phyloP scores from a whole-genome alignment of 2,329 filamentous ascomycete species.

The Coniochaeta hoffmannii region DNA sequence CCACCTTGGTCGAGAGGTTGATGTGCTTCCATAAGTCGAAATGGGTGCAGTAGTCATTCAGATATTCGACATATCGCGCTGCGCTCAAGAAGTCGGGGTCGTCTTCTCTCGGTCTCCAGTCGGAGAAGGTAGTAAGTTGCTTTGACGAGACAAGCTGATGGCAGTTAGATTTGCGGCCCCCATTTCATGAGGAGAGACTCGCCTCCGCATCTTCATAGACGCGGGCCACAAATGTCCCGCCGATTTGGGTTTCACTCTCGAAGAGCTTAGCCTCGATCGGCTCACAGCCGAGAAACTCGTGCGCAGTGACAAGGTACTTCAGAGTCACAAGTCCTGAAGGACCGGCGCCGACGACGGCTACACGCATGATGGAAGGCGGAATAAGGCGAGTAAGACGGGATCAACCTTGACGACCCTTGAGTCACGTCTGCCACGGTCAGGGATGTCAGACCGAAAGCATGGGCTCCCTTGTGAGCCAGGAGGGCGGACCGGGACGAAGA shows the following conservation, averaged over 20 bases:
- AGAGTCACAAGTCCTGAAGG: slow-evolving; percentile 31
- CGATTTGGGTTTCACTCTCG: slow-evolving; percentile 30
- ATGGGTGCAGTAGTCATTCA: slow-evolving; percentile 25
- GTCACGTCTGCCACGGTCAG: neutral
- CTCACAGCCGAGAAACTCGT: slow-evolving; percentile 18
- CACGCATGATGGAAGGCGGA: slow-evolving; percentile 8
- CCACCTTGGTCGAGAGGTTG: slow-evolving; percentile 20
- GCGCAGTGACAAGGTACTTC: slow-evolving; percentile 27
- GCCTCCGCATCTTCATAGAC: slow-evolving; percentile 36
- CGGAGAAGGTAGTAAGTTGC: slow-evolving; percentile 37
- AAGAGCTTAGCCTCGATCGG: slow-evolving; percentile 33
- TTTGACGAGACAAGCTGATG: slow-evolving; percentile 33
- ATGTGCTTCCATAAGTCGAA: slow-evolving; percentile 26
- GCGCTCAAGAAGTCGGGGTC: slow-evolving; percentile 28
- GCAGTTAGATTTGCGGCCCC: neutral
- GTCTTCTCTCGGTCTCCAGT: slow-evolving; percentile 27
- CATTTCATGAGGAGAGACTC: neutral
- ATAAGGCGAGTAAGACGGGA: neutral
- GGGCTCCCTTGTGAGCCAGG: neutral
- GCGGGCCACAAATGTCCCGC: slow-evolving; percentile 32
- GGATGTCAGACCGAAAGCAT: neutral
- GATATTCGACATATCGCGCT: slow-evolving; percentile 24
- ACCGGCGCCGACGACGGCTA: slow-evolving; percentile 30
- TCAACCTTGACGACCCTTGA: neutral
- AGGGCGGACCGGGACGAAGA: neutral